Evolutionary conservation across 805 yeast genomes (phyloP).

Genomic region (Kodamaea lidongshanica): DNA sequence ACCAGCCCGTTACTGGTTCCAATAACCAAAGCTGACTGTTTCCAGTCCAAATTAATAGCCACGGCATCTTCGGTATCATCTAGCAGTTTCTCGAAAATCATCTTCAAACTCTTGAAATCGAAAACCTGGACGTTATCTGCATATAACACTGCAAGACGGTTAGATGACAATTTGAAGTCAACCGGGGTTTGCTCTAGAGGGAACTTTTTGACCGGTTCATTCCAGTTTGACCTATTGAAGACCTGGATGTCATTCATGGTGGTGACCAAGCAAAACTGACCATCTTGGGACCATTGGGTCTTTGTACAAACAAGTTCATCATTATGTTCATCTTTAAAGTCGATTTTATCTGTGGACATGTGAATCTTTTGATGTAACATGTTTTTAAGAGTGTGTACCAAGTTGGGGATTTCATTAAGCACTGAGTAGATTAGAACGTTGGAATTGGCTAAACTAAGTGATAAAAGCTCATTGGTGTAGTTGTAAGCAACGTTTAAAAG

Average conservation of each 20-base stretch:
- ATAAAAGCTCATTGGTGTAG: slow-evolving; percentile 47
- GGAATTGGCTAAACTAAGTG: slow-evolving; percentile 58
- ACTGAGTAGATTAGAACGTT: slow-evolving; percentile 49
- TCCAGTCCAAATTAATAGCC: slow-evolving; percentile 23
- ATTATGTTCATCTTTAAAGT: slow-evolving; percentile 36
- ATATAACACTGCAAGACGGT: slow-evolving; percentile 54
- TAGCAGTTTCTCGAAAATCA: slow-evolving; percentile 13
- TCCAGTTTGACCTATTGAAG: slow-evolving; percentile 37
- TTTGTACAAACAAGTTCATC: slow-evolving; percentile 46
- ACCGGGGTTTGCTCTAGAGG: slow-evolving; percentile 26
- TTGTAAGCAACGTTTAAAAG: slow-evolving; percentile 51
- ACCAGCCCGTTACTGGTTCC: slow-evolving; percentile 42
- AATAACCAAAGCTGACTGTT: slow-evolving; percentile 24
- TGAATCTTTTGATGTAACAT: slow-evolving; percentile 34
- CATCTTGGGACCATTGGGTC: slow-evolving; percentile 66
- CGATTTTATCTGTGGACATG: slow-evolving; percentile 29
- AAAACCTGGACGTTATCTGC: slow-evolving; percentile 49
- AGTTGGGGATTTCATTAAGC: slow-evolving; percentile 49
- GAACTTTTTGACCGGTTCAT: slow-evolving; percentile 11
- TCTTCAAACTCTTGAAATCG: slow-evolving; percentile 38
- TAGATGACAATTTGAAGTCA: slow-evolving; percentile 56
- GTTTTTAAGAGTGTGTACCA: slow-evolving; percentile 39
- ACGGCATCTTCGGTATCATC: slow-evolving; percentile 23
- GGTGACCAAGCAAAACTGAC: slow-evolving; percentile 65
- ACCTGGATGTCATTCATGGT: slow-evolving; percentile 44